Evolutionary conservation across 768 basidiomycete genomes (phyloP).

Genomic region (Phanerochaete carnosa): DNA sequence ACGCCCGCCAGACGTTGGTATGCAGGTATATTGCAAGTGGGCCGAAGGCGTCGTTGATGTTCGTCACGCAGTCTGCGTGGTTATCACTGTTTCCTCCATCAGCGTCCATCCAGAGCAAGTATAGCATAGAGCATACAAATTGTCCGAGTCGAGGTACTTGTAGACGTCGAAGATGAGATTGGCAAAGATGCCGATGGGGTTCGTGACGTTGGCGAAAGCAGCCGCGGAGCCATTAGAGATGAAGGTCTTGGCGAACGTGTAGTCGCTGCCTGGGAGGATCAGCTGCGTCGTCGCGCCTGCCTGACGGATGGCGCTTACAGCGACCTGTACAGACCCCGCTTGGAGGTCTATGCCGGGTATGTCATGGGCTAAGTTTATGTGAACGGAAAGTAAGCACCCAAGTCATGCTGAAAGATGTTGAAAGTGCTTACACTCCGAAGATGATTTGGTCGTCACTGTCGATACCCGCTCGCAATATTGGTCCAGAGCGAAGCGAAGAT

Average conservation of each 20-base stretch:
- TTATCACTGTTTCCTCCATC: slow-evolving; percentile 29
- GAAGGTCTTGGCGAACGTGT: slow-evolving; percentile 50
- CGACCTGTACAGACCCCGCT: slow-evolving; percentile 54
- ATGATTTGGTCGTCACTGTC: slow-evolving; percentile 37
- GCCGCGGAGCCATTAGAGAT: slow-evolving; percentile 48
- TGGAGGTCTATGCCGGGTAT: slow-evolving; percentile 44
- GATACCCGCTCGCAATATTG: slow-evolving; percentile 49
- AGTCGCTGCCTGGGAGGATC: slow-evolving; percentile 59
- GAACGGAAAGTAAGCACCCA: slow-evolving; percentile 13
- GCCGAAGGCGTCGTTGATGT: slow-evolving; percentile 43
- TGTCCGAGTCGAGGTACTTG: slow-evolving; percentile 58
- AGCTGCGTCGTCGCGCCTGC: slow-evolving; percentile 53
- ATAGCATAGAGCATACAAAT: slow-evolving; percentile 25
- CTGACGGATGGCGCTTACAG: slow-evolving; percentile 57
- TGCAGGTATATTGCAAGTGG: slow-evolving; percentile 50
- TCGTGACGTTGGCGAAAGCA: slow-evolving; percentile 41
- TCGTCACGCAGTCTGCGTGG: slow-evolving; percentile 46
- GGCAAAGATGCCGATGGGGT: slow-evolving; percentile 41
- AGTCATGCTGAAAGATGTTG: not conserved
- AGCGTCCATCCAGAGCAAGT: not conserved
- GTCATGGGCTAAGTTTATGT: slow-evolving; percentile 67
- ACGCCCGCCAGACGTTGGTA: slow-evolving; percentile 46
- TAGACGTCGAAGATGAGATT: slow-evolving; percentile 60
- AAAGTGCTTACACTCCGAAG: slow-evolving; percentile 43
- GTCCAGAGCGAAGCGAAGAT: slow-evolving; percentile 53